These are phyloP conservation scores for Toxoplasma gondii DNA, from an alignment of 169 alveolate genomes.

Conservation along the genomic window DNA sequence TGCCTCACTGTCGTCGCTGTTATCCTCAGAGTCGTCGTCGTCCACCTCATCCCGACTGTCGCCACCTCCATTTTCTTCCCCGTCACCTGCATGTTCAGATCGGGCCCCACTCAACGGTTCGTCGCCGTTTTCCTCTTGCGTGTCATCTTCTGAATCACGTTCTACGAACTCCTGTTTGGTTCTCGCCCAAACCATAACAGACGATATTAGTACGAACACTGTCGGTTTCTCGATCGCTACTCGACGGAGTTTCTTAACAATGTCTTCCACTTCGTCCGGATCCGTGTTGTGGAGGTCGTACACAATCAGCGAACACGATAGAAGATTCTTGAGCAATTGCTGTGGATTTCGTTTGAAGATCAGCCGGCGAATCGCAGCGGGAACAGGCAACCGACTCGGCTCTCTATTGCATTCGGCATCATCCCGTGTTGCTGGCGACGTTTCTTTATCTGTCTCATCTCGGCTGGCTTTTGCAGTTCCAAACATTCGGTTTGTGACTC, in stretches of 20 bases:
- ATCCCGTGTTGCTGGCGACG: neutral
- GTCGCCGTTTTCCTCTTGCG: constrained; percentile 49
- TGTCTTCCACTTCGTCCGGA: constrained; percentile 80
- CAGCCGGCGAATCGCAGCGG: constrained; percentile 28
- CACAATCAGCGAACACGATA: constrained; percentile 68
- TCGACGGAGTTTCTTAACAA: constrained; percentile 70
- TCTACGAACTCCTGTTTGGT: constrained; percentile 72
- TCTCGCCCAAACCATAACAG: constrained; percentile 88
- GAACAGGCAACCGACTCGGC: constrained; percentile 9
- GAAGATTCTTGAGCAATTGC: constrained; percentile 43
- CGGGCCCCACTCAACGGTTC: constrained; percentile 63
- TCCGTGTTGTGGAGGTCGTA: constrained; percentile 82
- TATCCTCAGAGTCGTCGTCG: constrained; percentile 13
- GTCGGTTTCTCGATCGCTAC: constrained; percentile 53
- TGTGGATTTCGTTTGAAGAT: constrained; percentile 42
- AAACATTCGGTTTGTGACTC: constrained; percentile 47
- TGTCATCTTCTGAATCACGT: constrained; percentile 55
- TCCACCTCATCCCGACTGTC: neutral
- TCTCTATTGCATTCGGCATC: neutral
- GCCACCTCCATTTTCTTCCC: neutral
- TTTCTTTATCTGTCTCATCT: neutral
- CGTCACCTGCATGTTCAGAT: neutral
- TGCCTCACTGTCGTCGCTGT: constrained; percentile 12
- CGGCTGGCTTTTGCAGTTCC: constrained; percentile 26
- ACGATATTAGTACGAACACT: constrained; percentile 83